These are phyloP conservation scores for Penicillium sp. DNA, from an alignment of 2,329 filamentous ascomycete species.

Conservation along the genomic window DNA sequence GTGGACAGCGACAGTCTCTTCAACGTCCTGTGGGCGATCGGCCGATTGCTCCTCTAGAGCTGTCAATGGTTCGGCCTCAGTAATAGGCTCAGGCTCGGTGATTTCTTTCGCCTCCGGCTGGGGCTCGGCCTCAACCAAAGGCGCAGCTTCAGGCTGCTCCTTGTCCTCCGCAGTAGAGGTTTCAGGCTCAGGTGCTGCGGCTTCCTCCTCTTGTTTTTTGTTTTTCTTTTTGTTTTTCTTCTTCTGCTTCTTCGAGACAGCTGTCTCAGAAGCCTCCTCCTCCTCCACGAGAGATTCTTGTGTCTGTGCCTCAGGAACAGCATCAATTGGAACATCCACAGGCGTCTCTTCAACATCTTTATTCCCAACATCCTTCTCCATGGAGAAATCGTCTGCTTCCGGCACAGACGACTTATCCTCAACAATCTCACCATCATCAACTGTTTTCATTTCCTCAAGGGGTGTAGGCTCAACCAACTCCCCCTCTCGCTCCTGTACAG, in stretches of 20 bases:
- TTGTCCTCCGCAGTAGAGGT: slow-evolving; percentile 19
- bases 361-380: slow-evolving; percentile 8
- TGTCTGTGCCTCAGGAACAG: not conserved
- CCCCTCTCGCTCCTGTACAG: slow-evolving; percentile 8
- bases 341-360: slow-evolving; percentile 4
- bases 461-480: slow-evolving; percentile 1
- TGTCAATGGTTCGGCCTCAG: slow-evolving; percentile 4
- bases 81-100: slow-evolving; percentile 5
- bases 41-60: slow-evolving; percentile 2
- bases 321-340: slow-evolving; percentile 9
- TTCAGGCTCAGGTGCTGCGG: slow-evolving; percentile 3
- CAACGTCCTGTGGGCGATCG: not conserved
- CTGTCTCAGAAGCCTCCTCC: slow-evolving; percentile 14
- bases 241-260: slow-evolving; percentile 22
- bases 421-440: slow-evolving; percentile 1
- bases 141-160: slow-evolving; percentile 15
- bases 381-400: slow-evolving; percentile 3
- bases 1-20: slow-evolving; percentile 6
- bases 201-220: slow-evolving; percentile 14
- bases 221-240: slow-evolving; percentile 23
- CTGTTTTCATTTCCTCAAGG: not conserved
- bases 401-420: slow-evolving; percentile 4
- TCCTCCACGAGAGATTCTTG: slow-evolving; percentile 5
- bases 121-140: not conserved
- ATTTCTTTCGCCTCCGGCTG: slow-evolving; percentile 5